Evolutionary conservation across 106 monocot species (phyloP), one percentile per base, ranked within the genome.

Genomic region (Dioscorea dumetorum): DNA sequence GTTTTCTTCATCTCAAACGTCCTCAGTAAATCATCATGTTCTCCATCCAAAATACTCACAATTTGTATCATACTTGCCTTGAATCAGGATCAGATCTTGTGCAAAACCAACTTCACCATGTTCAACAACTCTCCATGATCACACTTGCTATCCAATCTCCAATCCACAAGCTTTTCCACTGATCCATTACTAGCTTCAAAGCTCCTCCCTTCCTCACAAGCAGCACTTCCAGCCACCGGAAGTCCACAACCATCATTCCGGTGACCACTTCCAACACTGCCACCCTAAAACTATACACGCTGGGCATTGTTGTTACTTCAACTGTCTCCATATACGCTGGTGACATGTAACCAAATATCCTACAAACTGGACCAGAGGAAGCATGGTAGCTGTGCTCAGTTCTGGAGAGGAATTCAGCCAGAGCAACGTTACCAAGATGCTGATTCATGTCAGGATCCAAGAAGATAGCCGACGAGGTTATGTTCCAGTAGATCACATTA

Each of bases 331-430:
- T 81, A 70, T 95, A 95, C 79, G 91, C 94, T 20, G 90, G 94
- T 2, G 94, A 72, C 82, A 91, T 90, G 79, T 91, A 95, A 4
- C 94, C 94, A 73, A 95, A 95, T 35, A 95, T 95, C 34, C 94
- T 87, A 11, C 87, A 67, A 1, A 83, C 85, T 8, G 81, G 76
- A 2, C 21, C 18, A 1, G 77, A 15, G n/a, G 77, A 12, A 21
- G 14, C 49, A 14, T 76, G 79, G 66, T 71, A 56, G 5, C 78
- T 76, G 6, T 67, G 70, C 62, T 83, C 78, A 53, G 82, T 87
- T n/a, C 94, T 65, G 5, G 87, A 79, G 0, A 95, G 78, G 77
- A 95, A 95, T 64, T 91, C 88, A 0, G 94, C 94, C 1, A 95
- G 83, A 0, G 94, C 90, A 57, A 95, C 91, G 74, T 83, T 67